Evolutionary conservation across 2,329 filamentous ascomycete genomes (phyloP), one percentile per base, ranked within the genome.

Genomic region (Aureobasidium sp.): DNA sequence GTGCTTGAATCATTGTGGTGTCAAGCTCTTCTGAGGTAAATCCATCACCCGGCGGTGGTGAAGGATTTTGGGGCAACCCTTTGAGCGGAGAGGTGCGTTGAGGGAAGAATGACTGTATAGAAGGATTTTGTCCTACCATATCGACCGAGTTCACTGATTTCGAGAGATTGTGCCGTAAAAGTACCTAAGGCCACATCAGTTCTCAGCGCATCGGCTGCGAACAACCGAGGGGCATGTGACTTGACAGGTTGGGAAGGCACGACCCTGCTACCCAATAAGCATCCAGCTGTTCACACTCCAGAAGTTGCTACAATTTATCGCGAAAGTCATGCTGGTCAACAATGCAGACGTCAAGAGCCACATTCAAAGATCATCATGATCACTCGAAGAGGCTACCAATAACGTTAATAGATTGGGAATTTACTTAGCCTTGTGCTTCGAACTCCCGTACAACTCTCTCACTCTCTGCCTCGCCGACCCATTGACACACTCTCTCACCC

Each of bases 21-120:
- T 74, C 69, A 1, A 74, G 69, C 62, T 79, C 75, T 61, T 81
- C 74, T 15, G 73, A 64, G 2, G 80, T 83, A 71, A 85, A 85
- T 33, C 81, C 82, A 71, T 84, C 81, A 40, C 79, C 76, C 15
- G 71, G 67, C 8, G 40, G 48, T 14, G 62, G 58, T 31, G 61
- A 62, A 12, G 47, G 42, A 11, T 60, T 65, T 17, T 9, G 47
- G 17, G 31, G 49, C 27, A 68, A 65, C 1, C 67, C 68, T 5
- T 68, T 66, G 27, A 61, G 67, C 14, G 68, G 67, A 27, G 68
- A 66, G 1, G 54, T 5, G 14, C 27, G 40, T 3, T 70, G 68
- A 24, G 68, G 67, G 63, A 76, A 79, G 68, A 72, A 78, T 0
- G 76, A 75, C 64, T 79, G 76, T 1, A 78, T 78, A 5, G 77